A percentile compares a stretch with the other conserved stretches of the same genome.
Conservation (phyloP, 2,329 filamentous ascomycete genomes). For the Tolypocladium inflatum region DNA sequence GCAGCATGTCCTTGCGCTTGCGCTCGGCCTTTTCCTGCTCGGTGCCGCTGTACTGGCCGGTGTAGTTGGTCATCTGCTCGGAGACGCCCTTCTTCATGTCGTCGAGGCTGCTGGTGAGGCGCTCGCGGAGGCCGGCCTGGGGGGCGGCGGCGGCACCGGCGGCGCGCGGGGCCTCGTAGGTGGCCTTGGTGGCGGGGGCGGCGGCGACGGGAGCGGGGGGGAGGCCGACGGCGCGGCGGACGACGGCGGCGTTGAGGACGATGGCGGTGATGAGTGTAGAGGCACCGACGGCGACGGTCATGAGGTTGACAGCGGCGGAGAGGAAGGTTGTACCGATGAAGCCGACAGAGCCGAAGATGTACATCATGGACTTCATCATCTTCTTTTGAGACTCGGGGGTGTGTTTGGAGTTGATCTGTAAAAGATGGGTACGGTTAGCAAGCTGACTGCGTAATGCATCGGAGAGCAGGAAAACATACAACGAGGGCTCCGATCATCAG, state of each 20-base stretch:
- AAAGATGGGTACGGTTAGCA: not conserved
- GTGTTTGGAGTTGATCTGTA: constrained; percentile 26
- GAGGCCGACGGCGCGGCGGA: constrained; percentile 29
- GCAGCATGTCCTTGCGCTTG: constrained; percentile 22
- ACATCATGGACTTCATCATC: constrained; percentile 32
- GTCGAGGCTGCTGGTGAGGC: constrained; percentile 20
- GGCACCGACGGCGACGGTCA: constrained; percentile 31
- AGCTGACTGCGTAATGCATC: too few species aligned
- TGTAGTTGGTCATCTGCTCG: constrained; percentile 22
- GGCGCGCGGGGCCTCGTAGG: constrained; percentile 26
- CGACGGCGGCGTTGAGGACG: constrained; percentile 24
- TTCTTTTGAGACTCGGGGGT: constrained; percentile 20
- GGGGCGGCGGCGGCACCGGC: constrained; percentile 9
- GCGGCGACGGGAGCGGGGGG: constrained; percentile 19
- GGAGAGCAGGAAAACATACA: constrained; percentile 19
- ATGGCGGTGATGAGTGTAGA: constrained; percentile 25
- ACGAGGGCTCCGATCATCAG: constrained; percentile 49
- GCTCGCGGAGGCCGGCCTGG: constrained; percentile 17
- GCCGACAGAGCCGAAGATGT: constrained; percentile 31
- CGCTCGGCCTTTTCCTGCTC: constrained; percentile 24
- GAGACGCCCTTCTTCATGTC: constrained; percentile 28
- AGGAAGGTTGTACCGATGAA: constrained; percentile 37
- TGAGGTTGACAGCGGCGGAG: constrained; percentile 38
- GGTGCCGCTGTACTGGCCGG: constrained; percentile 20
- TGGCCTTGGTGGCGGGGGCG: constrained; percentile 7